Percentiles rank a stretch among this genome's conserved stretches.
Conservation (phyloP, 129 eudicot genomes). For the Oenanthe sinensis region DNA sequence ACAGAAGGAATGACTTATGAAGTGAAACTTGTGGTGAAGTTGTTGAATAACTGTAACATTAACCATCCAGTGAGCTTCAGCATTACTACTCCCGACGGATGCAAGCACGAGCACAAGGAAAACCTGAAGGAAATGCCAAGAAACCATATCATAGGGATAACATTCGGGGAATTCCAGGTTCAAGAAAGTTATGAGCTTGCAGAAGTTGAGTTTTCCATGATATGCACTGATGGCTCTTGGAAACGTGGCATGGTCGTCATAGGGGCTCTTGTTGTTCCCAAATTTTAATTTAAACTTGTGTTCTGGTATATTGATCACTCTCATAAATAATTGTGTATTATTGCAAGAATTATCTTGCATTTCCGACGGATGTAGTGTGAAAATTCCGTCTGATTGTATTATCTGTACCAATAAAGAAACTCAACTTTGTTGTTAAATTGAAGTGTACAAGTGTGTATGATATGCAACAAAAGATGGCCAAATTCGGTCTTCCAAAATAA, state of each 20-base stretch:
- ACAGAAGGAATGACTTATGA: slow-evolving; percentile 28
- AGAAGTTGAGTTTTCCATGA: slow-evolving; percentile 54
- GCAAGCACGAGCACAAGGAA: slow-evolving; percentile 37
- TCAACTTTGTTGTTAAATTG: too few relatives aligned
- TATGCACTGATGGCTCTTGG: slow-evolving; percentile 54
- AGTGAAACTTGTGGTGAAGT: slow-evolving; percentile 29
- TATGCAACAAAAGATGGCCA: too few relatives aligned
- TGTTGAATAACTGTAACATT: slow-evolving; percentile 21
- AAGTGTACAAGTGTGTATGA: too few relatives aligned
- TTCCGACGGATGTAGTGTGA: too few relatives aligned
- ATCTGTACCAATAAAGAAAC: too few relatives aligned
- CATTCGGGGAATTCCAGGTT: slow-evolving; percentile 48
- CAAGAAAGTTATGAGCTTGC: slow-evolving; percentile 3
- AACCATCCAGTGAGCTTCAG: slow-evolving; percentile 36
- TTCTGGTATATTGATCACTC: not conserved
- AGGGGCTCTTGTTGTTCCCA: slow-evolving; percentile 53
- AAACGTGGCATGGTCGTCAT: slow-evolving; percentile 64
- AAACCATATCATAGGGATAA: slow-evolving; percentile 50
- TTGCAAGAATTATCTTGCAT: too few relatives aligned
- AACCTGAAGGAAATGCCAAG: slow-evolving; percentile 42
- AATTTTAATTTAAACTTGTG: not conserved
- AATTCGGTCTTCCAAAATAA: too few relatives aligned
- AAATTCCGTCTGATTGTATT: too few relatives aligned
- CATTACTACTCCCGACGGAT: slow-evolving; percentile 36
- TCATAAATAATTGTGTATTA: too few relatives aligned